Conservation (phyloP, 257 asterid genomes). For the Catharanthus roseus region DNA sequence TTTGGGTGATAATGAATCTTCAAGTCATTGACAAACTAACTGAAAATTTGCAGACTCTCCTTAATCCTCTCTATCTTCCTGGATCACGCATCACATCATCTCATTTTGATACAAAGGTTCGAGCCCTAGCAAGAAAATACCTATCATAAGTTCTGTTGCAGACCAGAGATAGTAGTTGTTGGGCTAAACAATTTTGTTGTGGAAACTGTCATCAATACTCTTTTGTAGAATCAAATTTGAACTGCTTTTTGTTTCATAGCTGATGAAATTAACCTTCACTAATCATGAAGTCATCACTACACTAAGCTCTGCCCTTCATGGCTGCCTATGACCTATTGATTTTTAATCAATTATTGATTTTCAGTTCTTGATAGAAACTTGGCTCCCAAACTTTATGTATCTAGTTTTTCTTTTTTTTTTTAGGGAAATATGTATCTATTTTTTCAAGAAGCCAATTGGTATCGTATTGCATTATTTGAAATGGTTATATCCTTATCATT, state of each 20-base stretch:
- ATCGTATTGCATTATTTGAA: no score
- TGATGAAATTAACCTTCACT: not conserved
- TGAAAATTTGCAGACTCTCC: conserved; percentile 66
- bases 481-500: not conserved
- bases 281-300: not conserved
- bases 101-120: conserved; percentile 93
- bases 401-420: not conserved
- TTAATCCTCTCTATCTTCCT: conserved; percentile 92
- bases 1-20: not conserved
- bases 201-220: not conserved
- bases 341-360: not conserved
- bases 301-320: not conserved
- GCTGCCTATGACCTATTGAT: not conserved
- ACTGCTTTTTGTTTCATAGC: not conserved
- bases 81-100: conserved; percentile 91
- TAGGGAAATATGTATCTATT: no score
- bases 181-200: not conserved
- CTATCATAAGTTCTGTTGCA: conserved; percentile 16
- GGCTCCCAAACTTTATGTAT: not conserved
- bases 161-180: not conserved
- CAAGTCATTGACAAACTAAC: conserved; percentile 11
- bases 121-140: conserved; percentile 91
- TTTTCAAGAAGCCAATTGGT: no score
- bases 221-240: not conserved
- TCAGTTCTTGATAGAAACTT: not conserved